A percentile compares a stretch with the other conserved stretches of the same genome.
Evolutionary conservation across 169 alveolate genomes (phyloP).

Genomic region (Blepharisma undulans): DNA sequence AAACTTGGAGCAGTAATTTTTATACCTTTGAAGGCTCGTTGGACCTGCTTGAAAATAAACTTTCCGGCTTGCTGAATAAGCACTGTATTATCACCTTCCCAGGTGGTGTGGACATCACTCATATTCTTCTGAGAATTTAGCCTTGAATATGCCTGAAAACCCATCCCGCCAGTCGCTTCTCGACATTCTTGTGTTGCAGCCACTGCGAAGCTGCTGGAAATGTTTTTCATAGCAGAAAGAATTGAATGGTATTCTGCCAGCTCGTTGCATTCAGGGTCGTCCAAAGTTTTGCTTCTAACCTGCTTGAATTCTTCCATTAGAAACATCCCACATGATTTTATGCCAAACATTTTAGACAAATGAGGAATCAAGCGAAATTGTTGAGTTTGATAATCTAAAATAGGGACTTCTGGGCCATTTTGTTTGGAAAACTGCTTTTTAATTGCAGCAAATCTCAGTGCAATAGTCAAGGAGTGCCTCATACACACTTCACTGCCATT

Average conservation of each 20-base stretch:
- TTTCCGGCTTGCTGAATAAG: constrained; percentile 48
- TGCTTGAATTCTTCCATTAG: background rate
- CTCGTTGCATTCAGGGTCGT: constrained; percentile 27
- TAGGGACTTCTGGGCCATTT: background rate
- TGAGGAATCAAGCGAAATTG: background rate
- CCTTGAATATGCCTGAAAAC: constrained; percentile 47
- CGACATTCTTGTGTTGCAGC: constrained; percentile 37
- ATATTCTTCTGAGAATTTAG: background rate
- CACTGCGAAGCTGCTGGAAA: constrained; percentile 37
- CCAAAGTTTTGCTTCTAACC: background rate
- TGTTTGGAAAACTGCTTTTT: constrained; percentile 1
- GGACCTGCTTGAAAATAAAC: constrained; percentile 5
- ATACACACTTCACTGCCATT: background rate
- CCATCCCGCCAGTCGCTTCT: constrained; percentile 64
- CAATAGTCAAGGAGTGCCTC: constrained; percentile 13
- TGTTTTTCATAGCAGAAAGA: constrained; percentile 36
- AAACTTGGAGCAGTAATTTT: background rate
- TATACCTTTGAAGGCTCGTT: constrained; percentile 18
- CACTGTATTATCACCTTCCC: constrained; percentile 71
- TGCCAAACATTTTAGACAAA: constrained; percentile 3
- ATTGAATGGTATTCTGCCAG: constrained; percentile 31
- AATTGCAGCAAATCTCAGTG: constrained; percentile 7
- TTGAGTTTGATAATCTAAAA: background rate
- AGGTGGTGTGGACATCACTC: constrained; percentile 50
- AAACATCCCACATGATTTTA: background rate